Evolutionary conservation across 2,329 filamentous ascomycete species (phyloP).

Genomic region (Diplodia sapinea): DNA sequence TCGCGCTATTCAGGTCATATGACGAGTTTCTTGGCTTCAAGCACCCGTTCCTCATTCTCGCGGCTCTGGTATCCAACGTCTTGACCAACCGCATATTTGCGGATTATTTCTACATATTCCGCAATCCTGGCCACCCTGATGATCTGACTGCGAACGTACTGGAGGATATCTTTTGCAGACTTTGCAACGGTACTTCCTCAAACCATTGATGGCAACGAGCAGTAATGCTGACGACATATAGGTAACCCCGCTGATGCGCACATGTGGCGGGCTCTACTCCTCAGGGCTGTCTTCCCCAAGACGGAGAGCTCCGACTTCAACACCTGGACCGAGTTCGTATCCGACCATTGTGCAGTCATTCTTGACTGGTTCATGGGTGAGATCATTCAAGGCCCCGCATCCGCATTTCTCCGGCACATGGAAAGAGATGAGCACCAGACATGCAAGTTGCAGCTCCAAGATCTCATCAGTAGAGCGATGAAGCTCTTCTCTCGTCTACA

Average conservation of each 20-base stretch:
- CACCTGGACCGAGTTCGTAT: too few species aligned
- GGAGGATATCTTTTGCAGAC: neutral
- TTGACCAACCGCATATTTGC: constrained; percentile 4
- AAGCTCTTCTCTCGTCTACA: neutral
- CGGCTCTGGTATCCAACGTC: neutral
- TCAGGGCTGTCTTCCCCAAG: too few species aligned
- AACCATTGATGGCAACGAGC: neutral
- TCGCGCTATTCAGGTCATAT: neutral
- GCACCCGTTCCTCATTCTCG: constrained; percentile 23
- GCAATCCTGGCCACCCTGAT: neutral
- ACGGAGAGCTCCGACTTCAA: too few species aligned
- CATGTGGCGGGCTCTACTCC: too few species aligned
- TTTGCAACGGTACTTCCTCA: neutral
- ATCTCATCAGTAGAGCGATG: neutral
- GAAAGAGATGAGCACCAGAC: fast-evolving
- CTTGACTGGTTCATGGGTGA: too few species aligned
- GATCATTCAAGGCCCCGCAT: neutral
- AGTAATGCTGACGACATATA: too few species aligned
- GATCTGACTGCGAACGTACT: too few species aligned
- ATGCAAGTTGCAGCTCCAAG: neutral
- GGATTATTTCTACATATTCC: constrained; percentile 13
- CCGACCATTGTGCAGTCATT: too few species aligned
- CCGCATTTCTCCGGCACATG: neutral
- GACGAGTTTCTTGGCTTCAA: neutral
- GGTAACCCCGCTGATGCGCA: too few species aligned